A percentile compares a stretch with the other conserved stretches of the same genome.
phyloP scores from a whole-genome alignment of 106 monocot species.

The Posidonia australis region DNA sequence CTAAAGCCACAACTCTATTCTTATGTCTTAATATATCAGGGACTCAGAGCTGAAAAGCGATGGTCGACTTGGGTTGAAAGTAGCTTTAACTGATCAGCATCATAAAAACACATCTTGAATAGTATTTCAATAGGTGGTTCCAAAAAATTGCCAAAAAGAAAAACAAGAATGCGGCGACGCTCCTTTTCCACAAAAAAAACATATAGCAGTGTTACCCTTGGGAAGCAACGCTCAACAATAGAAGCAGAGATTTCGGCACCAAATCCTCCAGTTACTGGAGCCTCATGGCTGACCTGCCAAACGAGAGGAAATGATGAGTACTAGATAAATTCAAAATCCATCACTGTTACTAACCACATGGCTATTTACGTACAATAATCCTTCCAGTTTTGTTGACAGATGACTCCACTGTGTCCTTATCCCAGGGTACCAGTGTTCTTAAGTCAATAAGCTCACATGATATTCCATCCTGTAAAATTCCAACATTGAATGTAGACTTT shows the following conservation, averaged over 20 bases:
- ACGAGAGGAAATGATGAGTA: background rate
- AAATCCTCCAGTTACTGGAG: slow-evolving; percentile 93
- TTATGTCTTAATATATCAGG: too few species aligned
- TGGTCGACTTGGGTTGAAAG: too few species aligned
- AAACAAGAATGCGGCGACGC: too few species aligned
- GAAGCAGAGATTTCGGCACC: slow-evolving; percentile 95
- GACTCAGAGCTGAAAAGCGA: too few species aligned
- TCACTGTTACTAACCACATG: background rate
- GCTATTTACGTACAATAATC: slow-evolving; percentile 41
- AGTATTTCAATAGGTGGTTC: too few species aligned
- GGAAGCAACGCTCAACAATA: slow-evolving; percentile 73
- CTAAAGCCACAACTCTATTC: too few species aligned
- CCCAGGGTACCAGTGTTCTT: slow-evolving; percentile 88
- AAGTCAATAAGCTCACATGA: slow-evolving; percentile 95
- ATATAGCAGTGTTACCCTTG: too few species aligned
- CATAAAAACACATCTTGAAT: too few species aligned
- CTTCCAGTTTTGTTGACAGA: slow-evolving; percentile 89
- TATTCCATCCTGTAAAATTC: slow-evolving; percentile 62
- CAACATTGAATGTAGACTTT: too few species aligned
- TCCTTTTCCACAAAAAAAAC: too few species aligned
- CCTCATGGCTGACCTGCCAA: slow-evolving; percentile 94
- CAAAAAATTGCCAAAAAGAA: too few species aligned
- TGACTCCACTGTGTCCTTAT: slow-evolving; percentile 82
- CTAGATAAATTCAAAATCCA: background rate
- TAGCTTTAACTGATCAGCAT: too few species aligned